These are phyloP conservation scores for Globisporangium cylindrosporum DNA, from an alignment of 352 stramenopile species.

Conservation along the genomic window DNA sequence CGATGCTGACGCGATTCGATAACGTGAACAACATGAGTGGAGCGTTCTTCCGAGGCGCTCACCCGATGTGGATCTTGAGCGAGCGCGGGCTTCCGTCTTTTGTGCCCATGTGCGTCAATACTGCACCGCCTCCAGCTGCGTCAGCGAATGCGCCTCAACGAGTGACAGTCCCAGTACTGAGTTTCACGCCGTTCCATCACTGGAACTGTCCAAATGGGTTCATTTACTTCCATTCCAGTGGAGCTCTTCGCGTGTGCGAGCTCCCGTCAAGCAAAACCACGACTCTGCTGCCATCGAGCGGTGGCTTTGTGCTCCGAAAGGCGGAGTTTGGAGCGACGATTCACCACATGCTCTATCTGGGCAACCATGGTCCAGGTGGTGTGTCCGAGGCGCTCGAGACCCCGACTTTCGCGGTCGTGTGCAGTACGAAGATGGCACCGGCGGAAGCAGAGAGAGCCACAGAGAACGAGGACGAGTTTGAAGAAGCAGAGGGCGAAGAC, in stretches of 20 bases:
- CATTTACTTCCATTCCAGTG: slow-evolving; percentile 86
- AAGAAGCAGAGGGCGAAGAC: slow-evolving; percentile 45
- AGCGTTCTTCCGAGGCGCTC: slow-evolving; percentile 78
- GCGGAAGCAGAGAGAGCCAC: slow-evolving; percentile 59
- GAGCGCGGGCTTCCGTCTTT: slow-evolving; percentile 64
- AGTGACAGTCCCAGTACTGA: slow-evolving; percentile 78
- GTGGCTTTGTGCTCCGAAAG: slow-evolving; percentile 81
- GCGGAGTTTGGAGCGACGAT: slow-evolving; percentile 67
- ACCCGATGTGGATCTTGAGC: slow-evolving; percentile 83
- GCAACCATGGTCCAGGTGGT: slow-evolving; percentile 67
- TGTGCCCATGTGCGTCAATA: slow-evolving; percentile 70
- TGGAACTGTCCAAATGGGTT: slow-evolving; percentile 88
- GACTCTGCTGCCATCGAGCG: slow-evolving; percentile 62
- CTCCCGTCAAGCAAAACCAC: slow-evolving; percentile 71
- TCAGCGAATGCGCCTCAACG: slow-evolving; percentile 27
- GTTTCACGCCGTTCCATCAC: slow-evolving; percentile 85
- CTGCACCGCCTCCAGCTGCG: slow-evolving; percentile 21
- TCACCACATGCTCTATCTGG: slow-evolving; percentile 82
- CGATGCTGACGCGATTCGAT: slow-evolving; percentile 78
- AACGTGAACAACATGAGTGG: slow-evolving; percentile 87
- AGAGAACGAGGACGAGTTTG: slow-evolving; percentile 53
- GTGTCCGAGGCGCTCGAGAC: slow-evolving; percentile 74
- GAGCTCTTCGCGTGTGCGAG: slow-evolving; percentile 76
- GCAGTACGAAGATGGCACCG: slow-evolving; percentile 50
- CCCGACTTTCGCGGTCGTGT: slow-evolving; percentile 80